phyloP scores from a whole-genome alignment of 805 yeast genomes.

The Saccharomyces mikatae region DNA sequence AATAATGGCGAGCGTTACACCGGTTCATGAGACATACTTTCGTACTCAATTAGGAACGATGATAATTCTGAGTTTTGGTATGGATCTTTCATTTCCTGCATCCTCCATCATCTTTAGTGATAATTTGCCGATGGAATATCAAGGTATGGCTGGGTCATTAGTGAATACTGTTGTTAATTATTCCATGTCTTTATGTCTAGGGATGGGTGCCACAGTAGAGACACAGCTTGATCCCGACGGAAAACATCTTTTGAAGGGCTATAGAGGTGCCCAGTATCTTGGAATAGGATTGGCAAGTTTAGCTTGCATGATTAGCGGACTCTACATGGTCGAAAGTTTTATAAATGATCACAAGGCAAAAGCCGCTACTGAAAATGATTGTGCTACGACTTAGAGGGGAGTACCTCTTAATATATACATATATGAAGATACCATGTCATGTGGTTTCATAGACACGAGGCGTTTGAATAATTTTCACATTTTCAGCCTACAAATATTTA shows the following conservation, averaged over 20 bases:
- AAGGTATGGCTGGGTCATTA: constrained; percentile 73
- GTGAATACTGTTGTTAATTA: constrained; percentile 66
- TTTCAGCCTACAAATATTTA: no score
- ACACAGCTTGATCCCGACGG: constrained; percentile 30
- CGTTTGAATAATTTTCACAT: no score
- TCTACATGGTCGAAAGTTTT: constrained; percentile 5
- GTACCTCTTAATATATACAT: not conserved
- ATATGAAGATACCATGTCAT: not conserved
- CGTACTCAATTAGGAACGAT: constrained; percentile 47
- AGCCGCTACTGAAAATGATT: not conserved
- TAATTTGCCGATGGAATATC: constrained; percentile 51
- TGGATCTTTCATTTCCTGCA: constrained; percentile 75
- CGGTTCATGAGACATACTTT: constrained; percentile 54
- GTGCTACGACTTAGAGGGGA: not conserved
- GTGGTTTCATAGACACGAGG: no score
- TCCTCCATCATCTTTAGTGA: constrained; percentile 57
- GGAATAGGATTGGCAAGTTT: constrained; percentile 49
- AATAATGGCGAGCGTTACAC: constrained; percentile 46
- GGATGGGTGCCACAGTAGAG: constrained; percentile 64
- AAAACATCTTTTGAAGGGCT: constrained; percentile 33
- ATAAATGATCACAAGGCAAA: not conserved
- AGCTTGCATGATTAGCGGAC: constrained; percentile 12
- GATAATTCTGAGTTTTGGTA: constrained; percentile 56
- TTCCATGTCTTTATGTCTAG: constrained; percentile 62
- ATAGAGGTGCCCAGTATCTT: constrained; percentile 49